Percentiles rank a stretch among this genome's conserved stretches.
Conservation (phyloP, 768 basidiomycete species). For the Kwoniella bestiolae region DNA sequence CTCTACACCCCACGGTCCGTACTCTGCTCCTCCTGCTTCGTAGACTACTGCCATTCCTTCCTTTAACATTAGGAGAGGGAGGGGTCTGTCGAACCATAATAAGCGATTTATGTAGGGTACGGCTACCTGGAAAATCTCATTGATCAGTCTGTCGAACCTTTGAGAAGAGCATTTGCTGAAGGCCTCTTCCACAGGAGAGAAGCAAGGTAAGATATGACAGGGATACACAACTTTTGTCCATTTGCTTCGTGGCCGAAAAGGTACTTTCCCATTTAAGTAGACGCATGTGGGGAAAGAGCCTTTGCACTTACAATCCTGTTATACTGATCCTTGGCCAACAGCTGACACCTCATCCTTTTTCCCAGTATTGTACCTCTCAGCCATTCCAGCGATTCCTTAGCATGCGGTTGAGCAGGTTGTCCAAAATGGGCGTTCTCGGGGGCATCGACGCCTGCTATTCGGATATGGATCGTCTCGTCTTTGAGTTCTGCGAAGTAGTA, state of each 20-base stretch:
- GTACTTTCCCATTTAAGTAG: too few relatives aligned
- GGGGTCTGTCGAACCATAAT: slow-evolving; percentile 66
- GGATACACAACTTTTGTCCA: too few relatives aligned
- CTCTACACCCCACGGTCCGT: slow-evolving; percentile 72
- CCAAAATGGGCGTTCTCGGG: slow-evolving; percentile 92
- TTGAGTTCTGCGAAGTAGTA: slow-evolving; percentile 72
- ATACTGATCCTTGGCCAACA: slow-evolving; percentile 81
- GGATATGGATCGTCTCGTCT: slow-evolving; percentile 80
- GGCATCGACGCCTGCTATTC: slow-evolving; percentile 89
- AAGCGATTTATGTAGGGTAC: slow-evolving; percentile 65
- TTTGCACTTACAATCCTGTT: slow-evolving; percentile 69
- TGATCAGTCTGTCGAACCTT: too few relatives aligned
- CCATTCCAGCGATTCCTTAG: slow-evolving; percentile 74
- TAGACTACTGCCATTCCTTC: slow-evolving; percentile 79
- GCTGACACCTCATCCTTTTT: slow-evolving; percentile 69
- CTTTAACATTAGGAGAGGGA: slow-evolving; percentile 73
- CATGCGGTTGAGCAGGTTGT: slow-evolving; percentile 72
- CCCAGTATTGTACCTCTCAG: slow-evolving; percentile 42
- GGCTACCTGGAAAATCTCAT: slow-evolving; percentile 70
- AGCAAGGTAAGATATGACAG: too few relatives aligned
- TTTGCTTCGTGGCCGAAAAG: too few relatives aligned
- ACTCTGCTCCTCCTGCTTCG: slow-evolving; percentile 76
- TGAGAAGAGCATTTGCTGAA: too few relatives aligned
- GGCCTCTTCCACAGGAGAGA: too few relatives aligned
- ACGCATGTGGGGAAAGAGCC: too few relatives aligned